Percentiles rank a stretch among this genome's conserved stretches.
These are phyloP conservation scores for Gyrodon lividus DNA, from an alignment of 768 basidiomycete genomes.

Conservation along the genomic window DNA sequence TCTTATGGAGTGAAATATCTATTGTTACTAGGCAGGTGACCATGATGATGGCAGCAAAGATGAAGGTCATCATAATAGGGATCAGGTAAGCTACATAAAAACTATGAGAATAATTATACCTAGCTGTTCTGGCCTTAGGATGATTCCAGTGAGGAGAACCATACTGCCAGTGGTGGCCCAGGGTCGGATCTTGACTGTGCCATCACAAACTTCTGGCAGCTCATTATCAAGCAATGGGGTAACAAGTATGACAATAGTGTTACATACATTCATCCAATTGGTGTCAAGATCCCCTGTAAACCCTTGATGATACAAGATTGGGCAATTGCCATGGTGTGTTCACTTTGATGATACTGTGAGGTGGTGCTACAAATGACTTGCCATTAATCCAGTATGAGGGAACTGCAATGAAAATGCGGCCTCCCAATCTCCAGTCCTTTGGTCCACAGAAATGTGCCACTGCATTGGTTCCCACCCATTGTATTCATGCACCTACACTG, in stretches of 20 bases:
- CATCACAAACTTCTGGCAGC: background rate
- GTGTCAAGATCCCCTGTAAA: background rate
- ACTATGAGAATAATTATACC: too few relatives aligned
- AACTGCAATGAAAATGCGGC: background rate
- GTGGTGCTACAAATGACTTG: too few relatives aligned
- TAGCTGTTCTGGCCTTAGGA: too few relatives aligned
- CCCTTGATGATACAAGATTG: background rate
- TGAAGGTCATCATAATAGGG: too few relatives aligned
- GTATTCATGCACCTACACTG: background rate
- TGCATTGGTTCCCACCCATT: background rate
- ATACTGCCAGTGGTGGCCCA: background rate
- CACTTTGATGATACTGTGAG: too few relatives aligned
- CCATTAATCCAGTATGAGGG: too few relatives aligned
- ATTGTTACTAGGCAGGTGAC: too few relatives aligned
- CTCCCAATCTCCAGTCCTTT: background rate
- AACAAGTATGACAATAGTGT: background rate
- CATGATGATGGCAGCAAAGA: too few relatives aligned
- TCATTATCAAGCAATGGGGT: slow-evolving; percentile 3
- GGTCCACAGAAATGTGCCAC: background rate
- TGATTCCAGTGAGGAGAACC: too few relatives aligned
- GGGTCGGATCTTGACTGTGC: background rate
- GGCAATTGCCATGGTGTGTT: background rate
- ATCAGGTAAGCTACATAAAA: too few relatives aligned
- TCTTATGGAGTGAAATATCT: too few relatives aligned
- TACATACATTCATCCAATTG: background rate